These are phyloP conservation scores for Cercospora sesami DNA, from an alignment of 2,329 filamentous ascomycete genomes.

Conservation along the genomic window DNA sequence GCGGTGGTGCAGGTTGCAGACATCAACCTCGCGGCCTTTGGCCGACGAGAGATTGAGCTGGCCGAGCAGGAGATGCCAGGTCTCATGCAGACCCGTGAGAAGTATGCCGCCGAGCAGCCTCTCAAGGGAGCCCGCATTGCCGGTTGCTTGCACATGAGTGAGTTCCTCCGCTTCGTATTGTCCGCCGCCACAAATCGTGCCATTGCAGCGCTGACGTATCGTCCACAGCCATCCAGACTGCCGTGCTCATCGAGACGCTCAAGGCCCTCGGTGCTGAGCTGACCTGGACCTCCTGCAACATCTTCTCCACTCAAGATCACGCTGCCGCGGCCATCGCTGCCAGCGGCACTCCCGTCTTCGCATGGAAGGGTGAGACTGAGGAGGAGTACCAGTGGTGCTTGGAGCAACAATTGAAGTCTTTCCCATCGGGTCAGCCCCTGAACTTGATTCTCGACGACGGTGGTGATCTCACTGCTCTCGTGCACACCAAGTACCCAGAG, in stretches of 20 bases:
- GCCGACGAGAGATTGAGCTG: slow-evolving; percentile 97
- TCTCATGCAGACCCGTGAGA: slow-evolving; percentile 89
- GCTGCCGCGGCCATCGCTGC: slow-evolving; percentile 97
- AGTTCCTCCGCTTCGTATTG: slow-evolving; percentile 33
- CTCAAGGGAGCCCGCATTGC: slow-evolving; percentile 93
- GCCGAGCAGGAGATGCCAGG: slow-evolving; percentile 92
- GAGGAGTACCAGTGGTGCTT: slow-evolving; percentile 99
- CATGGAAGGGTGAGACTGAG: slow-evolving; percentile 91
- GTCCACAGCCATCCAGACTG: slow-evolving; percentile 82
- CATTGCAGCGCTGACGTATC: slow-evolving; percentile 20
- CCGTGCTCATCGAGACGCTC: slow-evolving; percentile 98
- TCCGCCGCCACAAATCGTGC: background rate
- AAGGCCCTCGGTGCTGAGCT: slow-evolving; percentile 93
- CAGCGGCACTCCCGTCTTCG: slow-evolving; percentile 82
- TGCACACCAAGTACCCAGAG: slow-evolving; percentile 98
- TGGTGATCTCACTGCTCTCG: slow-evolving; percentile 92
- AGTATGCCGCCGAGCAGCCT: slow-evolving; percentile 92
- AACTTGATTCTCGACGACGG: slow-evolving; percentile 99
- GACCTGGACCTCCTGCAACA: slow-evolving; percentile 99
- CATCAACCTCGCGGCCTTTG: slow-evolving; percentile 94
- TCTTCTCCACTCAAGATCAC: slow-evolving; percentile 99
- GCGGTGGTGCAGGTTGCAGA: slow-evolving; percentile 68
- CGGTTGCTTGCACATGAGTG: slow-evolving; percentile 97
- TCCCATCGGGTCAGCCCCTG: slow-evolving; percentile 94
- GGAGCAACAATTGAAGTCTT: slow-evolving; percentile 94